phyloP scores from a whole-genome alignment of 176 grass and related monocot genomes.

The Carex parvula region DNA sequence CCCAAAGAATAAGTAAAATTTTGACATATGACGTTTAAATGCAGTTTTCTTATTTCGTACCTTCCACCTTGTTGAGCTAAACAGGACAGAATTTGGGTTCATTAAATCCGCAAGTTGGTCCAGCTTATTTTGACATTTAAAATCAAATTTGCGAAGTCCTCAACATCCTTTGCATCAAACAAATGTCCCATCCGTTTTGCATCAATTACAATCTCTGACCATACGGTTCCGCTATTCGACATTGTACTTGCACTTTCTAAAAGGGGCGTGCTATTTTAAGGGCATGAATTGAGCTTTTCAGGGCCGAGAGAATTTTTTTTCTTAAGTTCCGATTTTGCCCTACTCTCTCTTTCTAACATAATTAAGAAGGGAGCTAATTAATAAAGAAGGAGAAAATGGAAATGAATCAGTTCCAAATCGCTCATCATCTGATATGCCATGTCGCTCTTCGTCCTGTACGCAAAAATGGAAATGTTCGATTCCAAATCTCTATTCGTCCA shows the following conservation, averaged over 20 bases:
- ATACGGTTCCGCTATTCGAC: constrained; percentile 45
- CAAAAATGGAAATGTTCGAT: too few species aligned
- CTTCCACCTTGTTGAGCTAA: constrained; percentile 73
- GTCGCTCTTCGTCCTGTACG: too few species aligned
- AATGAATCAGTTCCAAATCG: too few species aligned
- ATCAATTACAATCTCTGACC: constrained; percentile 50
- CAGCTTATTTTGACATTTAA: constrained; percentile 56
- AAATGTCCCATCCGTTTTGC: constrained; percentile 38
- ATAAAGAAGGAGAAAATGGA: too few species aligned
- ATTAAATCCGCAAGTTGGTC: constrained; percentile 76
- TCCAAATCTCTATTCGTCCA: too few species aligned
- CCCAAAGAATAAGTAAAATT: background rate
- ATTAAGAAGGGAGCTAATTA: too few species aligned
- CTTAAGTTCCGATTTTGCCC: too few species aligned
- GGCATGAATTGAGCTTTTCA: too few species aligned
- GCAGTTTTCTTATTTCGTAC: constrained; percentile 27
- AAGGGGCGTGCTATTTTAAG: too few species aligned
- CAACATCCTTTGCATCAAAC: constrained; percentile 42
- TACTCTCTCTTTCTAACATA: too few species aligned
- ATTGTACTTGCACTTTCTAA: constrained; percentile 59
- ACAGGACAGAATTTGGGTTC: constrained; percentile 51
- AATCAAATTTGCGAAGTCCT: constrained; percentile 44
- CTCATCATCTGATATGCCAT: too few species aligned
- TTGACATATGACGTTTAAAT: background rate
- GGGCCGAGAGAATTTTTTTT: too few species aligned